Percentiles rank a stretch among this genome's conserved stretches.
phyloP scores from a whole-genome alignment of 441 rosid species.

The Raphanus hybrid region DNA sequence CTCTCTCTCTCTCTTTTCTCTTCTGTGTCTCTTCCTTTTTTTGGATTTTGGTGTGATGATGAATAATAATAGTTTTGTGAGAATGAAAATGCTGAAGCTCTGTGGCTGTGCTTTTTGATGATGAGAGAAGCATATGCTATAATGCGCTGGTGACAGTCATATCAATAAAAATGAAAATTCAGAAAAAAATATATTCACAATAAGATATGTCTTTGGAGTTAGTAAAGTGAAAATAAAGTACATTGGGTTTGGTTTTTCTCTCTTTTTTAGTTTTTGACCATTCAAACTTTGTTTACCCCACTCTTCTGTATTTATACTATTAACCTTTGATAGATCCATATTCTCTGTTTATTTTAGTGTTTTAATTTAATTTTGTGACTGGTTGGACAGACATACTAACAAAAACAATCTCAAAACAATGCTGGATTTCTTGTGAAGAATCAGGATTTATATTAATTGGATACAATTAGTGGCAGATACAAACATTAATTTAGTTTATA shows the following conservation, averaged over 20 bases:
- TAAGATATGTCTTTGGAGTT: slow-evolving; percentile 33
- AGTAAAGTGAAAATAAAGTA: slow-evolving; percentile 39
- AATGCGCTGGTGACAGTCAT: slow-evolving; percentile 49
- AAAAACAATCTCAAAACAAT: neutral
- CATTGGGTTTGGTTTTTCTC: slow-evolving; percentile 39
- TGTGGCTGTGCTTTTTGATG: slow-evolving; percentile 43
- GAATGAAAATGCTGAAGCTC: slow-evolving; percentile 1
- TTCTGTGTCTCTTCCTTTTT: slow-evolving; percentile 20
- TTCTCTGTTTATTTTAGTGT: neutral
- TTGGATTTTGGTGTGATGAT: slow-evolving; percentile 33
- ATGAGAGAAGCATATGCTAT: slow-evolving; percentile 35
- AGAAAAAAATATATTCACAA: neutral
- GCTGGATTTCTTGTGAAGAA: neutral
- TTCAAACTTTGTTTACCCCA: slow-evolving; percentile 39
- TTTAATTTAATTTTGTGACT: neutral
- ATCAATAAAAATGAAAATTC: slow-evolving; percentile 26
- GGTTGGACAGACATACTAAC: slow-evolving; percentile 6
- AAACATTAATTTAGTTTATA: neutral
- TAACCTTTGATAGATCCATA: slow-evolving; percentile 15
- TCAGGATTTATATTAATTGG: neutral
- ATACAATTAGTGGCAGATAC: neutral
- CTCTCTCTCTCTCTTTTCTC: neutral
- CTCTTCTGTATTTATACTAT: slow-evolving; percentile 6
- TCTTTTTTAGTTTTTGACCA: slow-evolving; percentile 44
- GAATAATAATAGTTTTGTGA: slow-evolving; percentile 39